Evolutionary conservation across 495 filamentous ascomycete genomes (phyloP).

Genomic region (Hypoxylon perforatum): DNA sequence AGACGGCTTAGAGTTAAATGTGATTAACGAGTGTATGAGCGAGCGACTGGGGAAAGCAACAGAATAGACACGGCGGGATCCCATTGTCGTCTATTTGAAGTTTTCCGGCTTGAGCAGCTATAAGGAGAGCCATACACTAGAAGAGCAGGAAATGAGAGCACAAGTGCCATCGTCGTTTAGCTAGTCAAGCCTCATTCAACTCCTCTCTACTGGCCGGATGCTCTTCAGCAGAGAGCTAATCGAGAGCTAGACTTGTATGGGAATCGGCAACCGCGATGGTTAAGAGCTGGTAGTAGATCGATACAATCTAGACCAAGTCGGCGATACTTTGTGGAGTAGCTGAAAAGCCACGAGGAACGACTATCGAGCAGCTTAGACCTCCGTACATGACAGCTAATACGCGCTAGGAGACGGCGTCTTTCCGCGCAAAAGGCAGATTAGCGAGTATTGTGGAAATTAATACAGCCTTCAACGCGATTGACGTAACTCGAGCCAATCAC

Average conservation of each 20-base stretch:
- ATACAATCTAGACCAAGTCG: conserved; percentile 18
- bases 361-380: conserved; percentile 18
- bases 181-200: conserved; percentile 2
- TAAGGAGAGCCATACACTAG: conserved; percentile 6
- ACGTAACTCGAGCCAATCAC: conserved; percentile 5
- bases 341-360: conserved; percentile 7
- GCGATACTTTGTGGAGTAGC: conserved; percentile 18
- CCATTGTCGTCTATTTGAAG: conserved; percentile 14
- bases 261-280: conserved; percentile 2
- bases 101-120: neutral
- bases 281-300: conserved; percentile 1
- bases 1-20: neutral
- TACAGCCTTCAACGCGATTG: no score
- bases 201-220: neutral
- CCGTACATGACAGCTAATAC: neutral
- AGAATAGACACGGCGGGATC: neutral
- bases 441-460: conserved; percentile 22
- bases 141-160: no score
- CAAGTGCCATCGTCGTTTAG: neutral
- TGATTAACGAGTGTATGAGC: conserved; percentile 12
- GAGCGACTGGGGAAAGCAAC: conserved; percentile 16
- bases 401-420: conserved; percentile 7
- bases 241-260: conserved; percentile 22
- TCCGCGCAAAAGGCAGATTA: conserved; percentile 6
- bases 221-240: no score